These are phyloP conservation scores for Microcyclosporella mali DNA, from an alignment of 2,329 filamentous ascomycete species.

Conservation along the genomic window DNA sequence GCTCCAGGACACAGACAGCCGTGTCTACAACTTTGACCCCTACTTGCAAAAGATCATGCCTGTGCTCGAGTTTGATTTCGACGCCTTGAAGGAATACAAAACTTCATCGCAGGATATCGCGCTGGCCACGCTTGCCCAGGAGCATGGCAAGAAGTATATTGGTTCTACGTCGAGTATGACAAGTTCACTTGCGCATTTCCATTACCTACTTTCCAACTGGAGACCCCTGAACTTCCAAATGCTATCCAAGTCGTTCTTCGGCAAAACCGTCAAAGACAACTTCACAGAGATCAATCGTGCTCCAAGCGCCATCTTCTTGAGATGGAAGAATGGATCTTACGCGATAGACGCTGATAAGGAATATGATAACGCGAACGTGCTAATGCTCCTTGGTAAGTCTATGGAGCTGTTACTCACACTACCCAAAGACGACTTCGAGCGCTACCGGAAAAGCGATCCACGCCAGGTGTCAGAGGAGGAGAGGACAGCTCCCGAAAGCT, in stretches of 20 bases:
- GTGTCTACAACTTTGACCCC: conserved; percentile 94
- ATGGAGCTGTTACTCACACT: conserved; percentile 93
- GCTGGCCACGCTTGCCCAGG: conserved; percentile 61
- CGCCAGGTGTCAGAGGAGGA: conserved; percentile 67
- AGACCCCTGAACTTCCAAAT: conserved; percentile 61
- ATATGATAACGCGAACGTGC: conserved; percentile 73
- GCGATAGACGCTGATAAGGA: conserved; percentile 96
- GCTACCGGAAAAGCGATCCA: conserved; percentile 65
- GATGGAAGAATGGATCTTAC: conserved; percentile 77
- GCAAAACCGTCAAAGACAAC: conserved; percentile 47
- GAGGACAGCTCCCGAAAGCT: conserved; percentile 66
- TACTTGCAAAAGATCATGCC: conserved; percentile 93
- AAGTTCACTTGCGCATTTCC: conserved; percentile 77
- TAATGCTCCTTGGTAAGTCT: conserved; percentile 88
- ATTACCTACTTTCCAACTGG: conserved; percentile 83
- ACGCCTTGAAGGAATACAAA: conserved; percentile 76
- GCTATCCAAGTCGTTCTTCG: conserved; percentile 61
- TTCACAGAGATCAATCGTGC: conserved; percentile 69
- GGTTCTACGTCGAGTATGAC: conserved; percentile 99
- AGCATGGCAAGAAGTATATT: conserved; percentile 70
- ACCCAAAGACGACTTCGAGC: conserved; percentile 75
- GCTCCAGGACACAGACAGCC: conserved; percentile 78
- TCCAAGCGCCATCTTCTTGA: conserved; percentile 74
- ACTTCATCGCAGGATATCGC: conserved; percentile 80
- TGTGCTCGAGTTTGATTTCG: conserved; percentile 84